Evolutionary conservation across 1,284 basidiomycete species (phyloP).

Genomic region (Psilocybe mexicana): DNA sequence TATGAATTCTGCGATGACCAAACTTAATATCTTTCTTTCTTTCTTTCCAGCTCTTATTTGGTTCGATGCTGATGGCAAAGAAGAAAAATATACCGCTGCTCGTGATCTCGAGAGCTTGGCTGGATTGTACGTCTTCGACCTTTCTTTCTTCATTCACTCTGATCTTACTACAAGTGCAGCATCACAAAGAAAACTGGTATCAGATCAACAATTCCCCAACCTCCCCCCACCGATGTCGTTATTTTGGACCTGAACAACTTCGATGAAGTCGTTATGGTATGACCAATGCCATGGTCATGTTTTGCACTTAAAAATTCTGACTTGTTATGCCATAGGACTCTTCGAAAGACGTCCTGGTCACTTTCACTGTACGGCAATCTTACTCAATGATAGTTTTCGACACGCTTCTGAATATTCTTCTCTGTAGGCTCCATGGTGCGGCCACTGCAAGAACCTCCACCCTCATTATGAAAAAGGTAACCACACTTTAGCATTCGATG

Average conservation of each 20-base stretch:
- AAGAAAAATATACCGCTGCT: conserved; percentile 74
- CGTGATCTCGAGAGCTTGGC: conserved; percentile 82
- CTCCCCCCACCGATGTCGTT: conserved; percentile 73
- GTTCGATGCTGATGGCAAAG: conserved; percentile 74
- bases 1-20: neutral
- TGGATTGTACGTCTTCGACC: conserved; percentile 58
- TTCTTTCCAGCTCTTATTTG: conserved; percentile 79
- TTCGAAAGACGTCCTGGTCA: conserved; percentile 84
- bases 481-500: neutral
- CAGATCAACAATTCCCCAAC: conserved; percentile 84
- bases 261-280: conserved; percentile 70
- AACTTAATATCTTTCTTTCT: neutral
- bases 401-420: neutral
- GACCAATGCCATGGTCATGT: conserved; percentile 21
- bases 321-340: conserved; percentile 50
- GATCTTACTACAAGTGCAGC: conserved; percentile 37
- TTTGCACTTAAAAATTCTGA: neutral
- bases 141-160: neutral
- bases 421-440: conserved; percentile 77
- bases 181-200: conserved; percentile 76
- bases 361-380: conserved; percentile 70
- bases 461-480: conserved; percentile 78
- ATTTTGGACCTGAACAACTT: conserved; percentile 76
- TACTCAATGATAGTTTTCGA: conserved; percentile 1
- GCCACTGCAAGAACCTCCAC: conserved; percentile 87